Conservation (phyloP, 257 asterid species). For the Nyctanthes arbortristis region DNA sequence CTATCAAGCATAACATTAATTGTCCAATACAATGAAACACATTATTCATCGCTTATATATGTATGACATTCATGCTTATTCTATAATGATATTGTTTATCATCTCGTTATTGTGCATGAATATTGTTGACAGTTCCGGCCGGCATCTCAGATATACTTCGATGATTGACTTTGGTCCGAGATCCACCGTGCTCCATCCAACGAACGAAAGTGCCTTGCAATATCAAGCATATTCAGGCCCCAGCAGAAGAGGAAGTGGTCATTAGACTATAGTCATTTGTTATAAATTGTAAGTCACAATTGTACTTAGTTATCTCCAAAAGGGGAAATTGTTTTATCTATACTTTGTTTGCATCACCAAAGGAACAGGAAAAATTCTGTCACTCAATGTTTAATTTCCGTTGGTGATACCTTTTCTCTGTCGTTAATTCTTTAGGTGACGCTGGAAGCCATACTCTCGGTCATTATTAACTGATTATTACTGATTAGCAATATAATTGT, state of each 20-base stretch:
- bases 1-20: not conserved
- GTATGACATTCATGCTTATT: not conserved
- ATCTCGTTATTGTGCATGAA: not conserved
- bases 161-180: not conserved
- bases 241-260: conserved; percentile 28
- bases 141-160: not conserved
- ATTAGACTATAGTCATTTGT: conserved; percentile 13
- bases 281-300: not conserved
- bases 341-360: too few species aligned
- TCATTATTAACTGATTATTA: too few species aligned
- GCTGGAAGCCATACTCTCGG: too few species aligned
- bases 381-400: too few species aligned
- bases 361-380: too few species aligned
- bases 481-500: too few species aligned
- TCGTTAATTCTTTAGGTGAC: too few species aligned
- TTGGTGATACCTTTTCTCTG: too few species aligned
- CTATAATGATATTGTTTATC: not conserved
- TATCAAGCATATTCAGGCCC: conserved; percentile 33
- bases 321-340: not conserved
- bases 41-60: not conserved
- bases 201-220: not conserved
- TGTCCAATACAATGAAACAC: not conserved
- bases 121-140: not conserved
- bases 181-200: not conserved
- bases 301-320: not conserved